phyloP scores from a whole-genome alignment of 2,329 filamentous ascomycete genomes.

The Hymenoscyphus repandus region DNA sequence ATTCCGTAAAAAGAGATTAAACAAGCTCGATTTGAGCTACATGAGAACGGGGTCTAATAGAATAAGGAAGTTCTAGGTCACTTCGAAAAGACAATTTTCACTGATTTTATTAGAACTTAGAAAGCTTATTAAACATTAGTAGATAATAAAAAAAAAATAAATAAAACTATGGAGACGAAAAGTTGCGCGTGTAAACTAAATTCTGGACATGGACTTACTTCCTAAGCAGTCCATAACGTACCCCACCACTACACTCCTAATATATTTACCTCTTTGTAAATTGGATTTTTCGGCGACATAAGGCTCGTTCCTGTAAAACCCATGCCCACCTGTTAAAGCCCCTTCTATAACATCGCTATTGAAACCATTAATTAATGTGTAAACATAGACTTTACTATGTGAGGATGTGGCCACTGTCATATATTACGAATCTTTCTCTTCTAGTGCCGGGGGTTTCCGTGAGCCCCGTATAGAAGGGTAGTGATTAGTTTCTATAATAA shows the following conservation, averaged over 20 bases:
- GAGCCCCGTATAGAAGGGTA: no score
- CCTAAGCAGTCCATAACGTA: conserved; percentile 33
- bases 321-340: conserved; percentile 14
- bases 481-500: no score
- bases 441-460: not conserved
- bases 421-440: not conserved
- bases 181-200: not conserved
- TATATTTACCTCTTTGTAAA: conserved; percentile 35
- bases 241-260: conserved; percentile 35
- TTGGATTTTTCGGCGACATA: conserved; percentile 35
- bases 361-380: not conserved
- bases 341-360: not conserved
- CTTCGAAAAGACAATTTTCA: conserved; percentile 21
- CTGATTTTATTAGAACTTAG: conserved; percentile 2
- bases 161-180: not conserved
- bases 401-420: not conserved
- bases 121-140: not conserved
- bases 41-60: not conserved
- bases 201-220: conserved; percentile 24
- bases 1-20: conserved; percentile 27
- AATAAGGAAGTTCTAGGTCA: conserved; percentile 27
- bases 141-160: not conserved
- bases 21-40: conserved; percentile 24
- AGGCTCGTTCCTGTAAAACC: conserved; percentile 28
- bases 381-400: conserved; percentile 1